phyloP scores from a whole-genome alignment of 2,329 filamentous ascomycete genomes.

The Colletotrichum siamense region DNA sequence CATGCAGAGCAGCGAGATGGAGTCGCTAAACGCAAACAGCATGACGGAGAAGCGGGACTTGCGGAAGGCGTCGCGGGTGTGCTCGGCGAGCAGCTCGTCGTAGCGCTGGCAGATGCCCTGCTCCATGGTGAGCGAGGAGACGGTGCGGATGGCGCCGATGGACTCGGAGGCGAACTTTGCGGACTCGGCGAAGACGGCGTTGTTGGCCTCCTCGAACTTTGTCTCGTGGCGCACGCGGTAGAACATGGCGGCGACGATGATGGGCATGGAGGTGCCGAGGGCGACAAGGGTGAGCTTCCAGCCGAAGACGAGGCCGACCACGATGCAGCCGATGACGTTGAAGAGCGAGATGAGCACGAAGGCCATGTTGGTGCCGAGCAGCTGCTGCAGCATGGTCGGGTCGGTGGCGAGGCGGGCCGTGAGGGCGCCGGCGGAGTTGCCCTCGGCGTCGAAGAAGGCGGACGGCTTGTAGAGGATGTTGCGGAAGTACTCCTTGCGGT shows the following conservation, averaged over 20 bases:
- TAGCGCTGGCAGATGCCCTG: conserved; percentile 17
- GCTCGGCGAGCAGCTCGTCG: neutral
- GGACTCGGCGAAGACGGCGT: conserved; percentile 16
- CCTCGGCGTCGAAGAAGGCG: conserved; percentile 35
- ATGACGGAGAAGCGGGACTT: conserved; percentile 15
- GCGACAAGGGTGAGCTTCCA: conserved; percentile 45
- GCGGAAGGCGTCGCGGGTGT: conserved; percentile 14
- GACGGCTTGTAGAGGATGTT: conserved; percentile 32
- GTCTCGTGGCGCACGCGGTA: conserved; percentile 20
- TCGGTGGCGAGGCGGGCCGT: conserved; percentile 28
- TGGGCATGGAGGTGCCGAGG: conserved; percentile 26
- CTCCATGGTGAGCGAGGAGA: conserved; percentile 21
- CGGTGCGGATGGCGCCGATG: conserved; percentile 21
- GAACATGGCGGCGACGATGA: conserved; percentile 24
- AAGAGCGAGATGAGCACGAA: conserved; percentile 21
- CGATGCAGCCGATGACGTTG: conserved; percentile 22
- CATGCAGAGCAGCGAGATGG: conserved; percentile 19
- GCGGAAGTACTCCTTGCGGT: conserved; percentile 33
- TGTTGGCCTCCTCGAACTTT: conserved; percentile 10
- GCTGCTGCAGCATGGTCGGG: conserved; percentile 21
- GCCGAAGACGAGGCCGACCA: conserved; percentile 38
- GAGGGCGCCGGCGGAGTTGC: conserved; percentile 28
- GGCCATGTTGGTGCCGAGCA: conserved; percentile 23
- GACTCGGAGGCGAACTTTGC: conserved; percentile 22
- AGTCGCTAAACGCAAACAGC: conserved; percentile 18